Evolutionary conservation across 306 rosid species (phyloP).

Genomic region (Lathyrus aphaca): DNA sequence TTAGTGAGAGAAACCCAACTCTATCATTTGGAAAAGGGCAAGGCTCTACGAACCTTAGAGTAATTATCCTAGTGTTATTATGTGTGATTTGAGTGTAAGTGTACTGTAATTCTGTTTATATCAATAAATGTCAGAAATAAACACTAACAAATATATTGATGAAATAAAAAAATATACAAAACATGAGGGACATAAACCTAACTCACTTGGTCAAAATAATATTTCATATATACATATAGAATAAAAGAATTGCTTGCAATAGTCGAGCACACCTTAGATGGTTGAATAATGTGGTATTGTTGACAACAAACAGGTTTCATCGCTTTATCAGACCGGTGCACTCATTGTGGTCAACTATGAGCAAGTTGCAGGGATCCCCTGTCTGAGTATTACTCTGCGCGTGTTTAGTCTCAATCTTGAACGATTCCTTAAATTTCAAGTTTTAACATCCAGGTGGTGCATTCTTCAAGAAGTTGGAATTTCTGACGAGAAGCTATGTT

Average conservation of each 20-base stretch:
- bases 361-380: conserved; percentile 11
- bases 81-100: too few relatives aligned
- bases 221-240: neutral
- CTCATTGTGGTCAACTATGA: neutral
- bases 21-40: too few relatives aligned
- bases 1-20: too few relatives aligned
- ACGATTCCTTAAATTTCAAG: conserved; percentile 8
- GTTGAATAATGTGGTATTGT: neutral
- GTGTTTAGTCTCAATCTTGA: conserved; percentile 8
- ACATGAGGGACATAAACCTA: neutral
- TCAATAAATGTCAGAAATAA: too few relatives aligned
- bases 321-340: neutral
- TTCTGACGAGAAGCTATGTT: conserved; percentile 75
- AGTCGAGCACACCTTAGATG: neutral
- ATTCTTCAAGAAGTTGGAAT: conserved; percentile 79
- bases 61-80: too few relatives aligned
- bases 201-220: neutral
- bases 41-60: too few relatives aligned
- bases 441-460: conserved; percentile 81
- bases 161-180: neutral
- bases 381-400: conserved; percentile 7
- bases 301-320: neutral
- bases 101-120: too few relatives aligned
- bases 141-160: neutral
- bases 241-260: conserved; percentile 11